These are phyloP conservation scores for Starmerella geochares DNA, from an alignment of 805 yeast species.

Conservation along the genomic window DNA sequence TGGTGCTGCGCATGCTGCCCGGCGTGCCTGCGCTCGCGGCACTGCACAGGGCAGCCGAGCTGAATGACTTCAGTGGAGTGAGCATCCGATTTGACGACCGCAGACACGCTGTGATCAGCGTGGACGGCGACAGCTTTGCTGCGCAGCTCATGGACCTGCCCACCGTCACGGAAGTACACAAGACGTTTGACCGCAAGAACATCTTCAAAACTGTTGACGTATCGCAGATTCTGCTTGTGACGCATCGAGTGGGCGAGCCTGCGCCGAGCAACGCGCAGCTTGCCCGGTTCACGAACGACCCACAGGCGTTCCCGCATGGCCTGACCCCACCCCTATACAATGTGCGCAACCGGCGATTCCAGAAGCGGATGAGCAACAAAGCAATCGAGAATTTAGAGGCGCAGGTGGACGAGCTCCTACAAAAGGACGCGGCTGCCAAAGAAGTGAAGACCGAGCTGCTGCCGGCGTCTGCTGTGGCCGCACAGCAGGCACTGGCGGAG, in stretches of 20 bases:
- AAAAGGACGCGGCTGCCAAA: constrained; percentile 74
- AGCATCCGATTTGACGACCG: constrained; percentile 75
- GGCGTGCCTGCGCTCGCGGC: constrained; percentile 56
- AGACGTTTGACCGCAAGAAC: constrained; percentile 81
- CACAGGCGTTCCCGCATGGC: constrained; percentile 52
- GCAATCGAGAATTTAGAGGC: constrained; percentile 70
- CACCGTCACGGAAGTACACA: constrained; percentile 73
- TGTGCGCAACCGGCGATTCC: constrained; percentile 58
- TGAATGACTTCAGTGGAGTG: constrained; percentile 54
- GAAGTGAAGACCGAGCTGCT: constrained; percentile 66
- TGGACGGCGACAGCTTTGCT: constrained; percentile 62
- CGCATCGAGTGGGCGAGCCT: constrained; percentile 45
- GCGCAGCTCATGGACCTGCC: constrained; percentile 87
- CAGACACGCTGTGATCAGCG: constrained; percentile 62
- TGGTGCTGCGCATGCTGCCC: constrained; percentile 58
- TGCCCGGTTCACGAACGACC: constrained; percentile 28
- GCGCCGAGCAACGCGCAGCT: constrained; percentile 31
- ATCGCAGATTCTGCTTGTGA: constrained; percentile 71
- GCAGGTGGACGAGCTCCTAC: constrained; percentile 64
- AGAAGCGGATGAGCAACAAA: constrained; percentile 56
- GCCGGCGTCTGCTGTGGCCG: constrained; percentile 33
- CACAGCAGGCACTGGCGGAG: constrained; percentile 29
- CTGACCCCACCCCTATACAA: constrained; percentile 69
- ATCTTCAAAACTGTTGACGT: constrained; percentile 78
- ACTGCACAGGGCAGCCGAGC: constrained; percentile 63